Percentiles rank a stretch among this genome's conserved stretches.
phyloP scores from a whole-genome alignment of 2,329 filamentous ascomycete species.

The Verticillium nonalfalfae region DNA sequence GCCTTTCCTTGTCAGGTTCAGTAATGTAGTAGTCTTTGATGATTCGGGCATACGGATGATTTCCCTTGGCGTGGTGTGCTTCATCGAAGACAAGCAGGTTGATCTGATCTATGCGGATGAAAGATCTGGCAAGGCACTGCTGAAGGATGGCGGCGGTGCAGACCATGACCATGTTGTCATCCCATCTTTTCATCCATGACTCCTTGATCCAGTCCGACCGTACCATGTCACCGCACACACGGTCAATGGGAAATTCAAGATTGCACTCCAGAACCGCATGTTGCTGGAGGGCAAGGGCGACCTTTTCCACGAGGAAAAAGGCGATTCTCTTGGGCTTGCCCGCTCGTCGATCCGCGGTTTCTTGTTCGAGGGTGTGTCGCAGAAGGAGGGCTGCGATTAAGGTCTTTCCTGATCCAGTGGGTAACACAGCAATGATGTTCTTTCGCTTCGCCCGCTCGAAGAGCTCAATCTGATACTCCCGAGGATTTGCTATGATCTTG shows the following conservation, averaged over 20 bases:
- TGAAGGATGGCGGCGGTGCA: slow-evolving; percentile 87
- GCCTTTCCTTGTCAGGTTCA: slow-evolving; percentile 31
- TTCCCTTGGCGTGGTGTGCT: slow-evolving; percentile 92
- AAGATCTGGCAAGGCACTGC: slow-evolving; percentile 71
- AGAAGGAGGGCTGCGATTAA: slow-evolving; percentile 88
- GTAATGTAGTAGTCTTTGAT: slow-evolving; percentile 78
- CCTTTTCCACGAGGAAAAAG: slow-evolving; percentile 88
- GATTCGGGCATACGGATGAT: slow-evolving; percentile 83
- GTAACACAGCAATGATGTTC: slow-evolving; percentile 89
- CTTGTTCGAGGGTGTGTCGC: slow-evolving; percentile 67
- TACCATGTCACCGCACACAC: slow-evolving; percentile 66
- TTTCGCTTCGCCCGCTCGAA: slow-evolving; percentile 79
- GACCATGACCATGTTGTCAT: slow-evolving; percentile 74
- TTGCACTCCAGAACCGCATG: slow-evolving; percentile 75
- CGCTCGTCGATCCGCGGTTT: slow-evolving; percentile 61
- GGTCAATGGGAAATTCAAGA: slow-evolving; percentile 66
- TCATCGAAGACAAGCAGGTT: slow-evolving; percentile 94
- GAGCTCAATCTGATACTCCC: slow-evolving; percentile 88
- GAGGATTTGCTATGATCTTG: slow-evolving; percentile 66
- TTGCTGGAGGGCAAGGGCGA: slow-evolving; percentile 87
- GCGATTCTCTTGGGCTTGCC: slow-evolving; percentile 60
- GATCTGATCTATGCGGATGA: slow-evolving; percentile 73
- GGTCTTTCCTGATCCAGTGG: slow-evolving; percentile 94
- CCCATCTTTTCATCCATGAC: slow-evolving; percentile 47
- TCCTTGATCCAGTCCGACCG: slow-evolving; percentile 29